A percentile compares a stretch with the other conserved stretches of the same genome.
phyloP scores from a whole-genome alignment of 129 eudicot genomes.

The Tagetes patula region DNA sequence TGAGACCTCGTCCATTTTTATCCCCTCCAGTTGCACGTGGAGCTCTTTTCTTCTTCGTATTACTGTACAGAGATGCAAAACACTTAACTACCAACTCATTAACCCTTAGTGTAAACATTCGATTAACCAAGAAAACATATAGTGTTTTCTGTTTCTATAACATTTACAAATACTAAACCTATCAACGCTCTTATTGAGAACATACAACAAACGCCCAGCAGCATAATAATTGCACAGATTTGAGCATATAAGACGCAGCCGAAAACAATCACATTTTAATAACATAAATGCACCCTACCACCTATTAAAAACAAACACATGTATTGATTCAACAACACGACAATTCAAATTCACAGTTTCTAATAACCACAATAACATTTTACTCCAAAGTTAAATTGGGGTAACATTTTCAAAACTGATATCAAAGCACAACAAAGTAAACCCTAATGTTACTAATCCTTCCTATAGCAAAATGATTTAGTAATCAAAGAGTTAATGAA shows the following conservation, averaged over 20 bases:
- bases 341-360: neutral
- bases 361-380: neutral
- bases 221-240: neutral
- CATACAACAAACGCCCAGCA: neutral
- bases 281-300: neutral
- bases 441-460: neutral
- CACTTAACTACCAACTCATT: slow-evolving; percentile 19
- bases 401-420: neutral
- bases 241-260: neutral
- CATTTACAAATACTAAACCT: neutral
- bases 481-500: neutral
- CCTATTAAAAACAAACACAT: neutral
- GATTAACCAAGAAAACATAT: neutral
- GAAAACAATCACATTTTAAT: neutral
- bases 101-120: neutral
- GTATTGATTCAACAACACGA: neutral
- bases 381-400: neutral
- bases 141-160: neutral
- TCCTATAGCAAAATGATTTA: neutral
- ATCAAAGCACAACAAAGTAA: slow-evolving; percentile 10
- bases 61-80: slow-evolving; percentile 36
- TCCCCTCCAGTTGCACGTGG: slow-evolving; percentile 82
- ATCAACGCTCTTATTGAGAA: neutral
- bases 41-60: slow-evolving; percentile 72
- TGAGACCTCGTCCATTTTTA: slow-evolving; percentile 83